Conservation (phyloP, 768 basidiomycete genomes). For the Porphyrellus cyaneotinctus region DNA sequence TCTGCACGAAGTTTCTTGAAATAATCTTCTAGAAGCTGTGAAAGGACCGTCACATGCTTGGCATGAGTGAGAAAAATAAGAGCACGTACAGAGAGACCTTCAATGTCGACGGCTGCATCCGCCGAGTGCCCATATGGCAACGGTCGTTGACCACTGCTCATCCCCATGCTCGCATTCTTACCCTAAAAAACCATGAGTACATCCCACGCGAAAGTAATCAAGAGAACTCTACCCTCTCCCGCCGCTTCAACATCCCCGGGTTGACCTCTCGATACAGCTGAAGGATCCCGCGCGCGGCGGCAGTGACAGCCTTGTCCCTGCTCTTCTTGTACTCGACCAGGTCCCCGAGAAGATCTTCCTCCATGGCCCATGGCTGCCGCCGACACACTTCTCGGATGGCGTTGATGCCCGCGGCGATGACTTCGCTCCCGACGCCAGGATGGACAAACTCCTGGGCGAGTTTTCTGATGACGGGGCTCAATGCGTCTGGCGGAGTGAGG, state of each 20-base stretch:
- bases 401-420: slow-evolving; percentile 95
- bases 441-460: slow-evolving; percentile 95
- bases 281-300: slow-evolving; percentile 83
- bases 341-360: slow-evolving; percentile 89
- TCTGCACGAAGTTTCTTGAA: slow-evolving; percentile 68
- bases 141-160: slow-evolving; percentile 58
- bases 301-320: slow-evolving; percentile 86
- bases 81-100: slow-evolving; percentile 73
- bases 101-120: slow-evolving; percentile 78
- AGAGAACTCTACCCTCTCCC: slow-evolving; percentile 64
- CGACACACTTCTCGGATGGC: slow-evolving; percentile 92
- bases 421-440: slow-evolving; percentile 92
- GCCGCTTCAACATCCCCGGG: slow-evolving; percentile 82
- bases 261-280: slow-evolving; percentile 95
- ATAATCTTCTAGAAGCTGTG: slow-evolving; percentile 85
- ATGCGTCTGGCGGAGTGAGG: slow-evolving; percentile 87
- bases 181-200: slow-evolving; percentile 47
- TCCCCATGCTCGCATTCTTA: slow-evolving; percentile 83
- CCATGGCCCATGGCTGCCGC: slow-evolving; percentile 95
- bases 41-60: neutral
- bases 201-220: neutral
- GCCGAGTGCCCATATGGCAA: slow-evolving; percentile 80
- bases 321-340: slow-evolving; percentile 94
- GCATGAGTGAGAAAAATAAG: neutral
- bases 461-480: slow-evolving; percentile 87